A percentile compares a stretch with the other conserved stretches of the same genome.
Evolutionary conservation across 768 basidiomycete genomes (phyloP).

Genomic region (Agaricus blazei): DNA sequence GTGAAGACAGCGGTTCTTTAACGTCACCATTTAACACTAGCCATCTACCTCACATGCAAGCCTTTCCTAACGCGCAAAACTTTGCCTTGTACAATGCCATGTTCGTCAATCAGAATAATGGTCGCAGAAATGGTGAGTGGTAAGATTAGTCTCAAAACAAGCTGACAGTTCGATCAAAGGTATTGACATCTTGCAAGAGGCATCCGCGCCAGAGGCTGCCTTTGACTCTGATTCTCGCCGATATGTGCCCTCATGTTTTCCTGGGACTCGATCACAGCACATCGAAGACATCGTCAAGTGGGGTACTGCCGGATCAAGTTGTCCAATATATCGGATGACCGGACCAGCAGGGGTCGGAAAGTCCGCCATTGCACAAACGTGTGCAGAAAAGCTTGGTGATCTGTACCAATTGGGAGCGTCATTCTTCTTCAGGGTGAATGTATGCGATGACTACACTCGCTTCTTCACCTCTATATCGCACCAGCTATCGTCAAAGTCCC

Average conservation of each 20-base stretch:
- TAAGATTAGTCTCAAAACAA: neutral
- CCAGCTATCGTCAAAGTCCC: neutral
- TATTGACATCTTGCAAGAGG: neutral
- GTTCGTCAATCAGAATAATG: neutral
- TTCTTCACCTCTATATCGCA: constrained; percentile 6
- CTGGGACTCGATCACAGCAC: neutral
- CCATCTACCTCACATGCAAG: neutral
- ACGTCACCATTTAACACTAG: too few relatives aligned
- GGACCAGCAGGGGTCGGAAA: constrained; percentile 1
- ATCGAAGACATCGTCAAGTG: neutral
- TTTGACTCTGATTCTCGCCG: neutral
- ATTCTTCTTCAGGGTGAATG: constrained; percentile 9
- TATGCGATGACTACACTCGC: neutral
- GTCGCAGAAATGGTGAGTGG: neutral
- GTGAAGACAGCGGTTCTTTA: too few relatives aligned
- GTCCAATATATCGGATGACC: neutral
- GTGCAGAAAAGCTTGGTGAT: neutral
- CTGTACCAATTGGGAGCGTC: neutral
- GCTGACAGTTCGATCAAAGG: neutral
- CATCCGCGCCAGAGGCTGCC: neutral
- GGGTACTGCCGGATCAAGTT: neutral
- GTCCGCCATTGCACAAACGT: constrained; percentile 1
- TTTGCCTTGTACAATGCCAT: neutral
- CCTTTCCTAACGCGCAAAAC: neutral
- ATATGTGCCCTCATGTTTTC: neutral